Evolutionary conservation across 2,329 filamentous ascomycete species (phyloP).

Genomic region (Clarireedia homoeocarpa): DNA sequence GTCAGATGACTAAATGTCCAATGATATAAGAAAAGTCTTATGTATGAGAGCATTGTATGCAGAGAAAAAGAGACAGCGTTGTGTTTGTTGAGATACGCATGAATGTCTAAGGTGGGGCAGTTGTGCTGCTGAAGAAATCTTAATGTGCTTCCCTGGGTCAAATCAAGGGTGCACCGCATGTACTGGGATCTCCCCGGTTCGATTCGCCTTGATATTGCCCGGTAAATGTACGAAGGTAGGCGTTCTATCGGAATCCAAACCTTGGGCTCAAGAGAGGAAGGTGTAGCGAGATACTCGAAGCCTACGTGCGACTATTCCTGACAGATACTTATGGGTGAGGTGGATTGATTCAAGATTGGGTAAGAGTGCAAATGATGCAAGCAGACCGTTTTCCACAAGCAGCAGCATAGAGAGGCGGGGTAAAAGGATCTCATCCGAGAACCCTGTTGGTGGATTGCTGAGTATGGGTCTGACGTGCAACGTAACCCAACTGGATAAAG

Average conservation of each 20-base stretch:
- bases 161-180: slow-evolving; percentile 2
- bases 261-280: neutral
- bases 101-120: neutral
- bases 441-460: neutral
- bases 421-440: neutral
- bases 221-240: neutral
- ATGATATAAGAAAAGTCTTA: neutral
- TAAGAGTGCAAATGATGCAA: slow-evolving; percentile 10
- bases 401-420: slow-evolving; percentile 3
- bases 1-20: neutral
- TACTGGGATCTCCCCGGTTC: slow-evolving; percentile 3
- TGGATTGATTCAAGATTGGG: slow-evolving; percentile 1
- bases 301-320: neutral
- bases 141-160: slow-evolving; percentile 4
- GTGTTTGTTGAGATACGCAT: neutral
- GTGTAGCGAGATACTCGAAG: neutral
- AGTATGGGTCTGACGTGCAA: neutral
- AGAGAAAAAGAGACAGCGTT: neutral
- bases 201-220: neutral
- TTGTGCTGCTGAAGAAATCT: slow-evolving; percentile 4
- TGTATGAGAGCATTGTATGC: neutral
- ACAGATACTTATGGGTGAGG: slow-evolving; percentile 1
- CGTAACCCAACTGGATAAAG: neutral
- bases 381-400: slow-evolving; percentile 9
- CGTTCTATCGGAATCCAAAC: neutral